These are phyloP conservation scores for Hymenoscyphus linearis DNA, from an alignment of 2,329 filamentous ascomycete species.

Conservation along the genomic window DNA sequence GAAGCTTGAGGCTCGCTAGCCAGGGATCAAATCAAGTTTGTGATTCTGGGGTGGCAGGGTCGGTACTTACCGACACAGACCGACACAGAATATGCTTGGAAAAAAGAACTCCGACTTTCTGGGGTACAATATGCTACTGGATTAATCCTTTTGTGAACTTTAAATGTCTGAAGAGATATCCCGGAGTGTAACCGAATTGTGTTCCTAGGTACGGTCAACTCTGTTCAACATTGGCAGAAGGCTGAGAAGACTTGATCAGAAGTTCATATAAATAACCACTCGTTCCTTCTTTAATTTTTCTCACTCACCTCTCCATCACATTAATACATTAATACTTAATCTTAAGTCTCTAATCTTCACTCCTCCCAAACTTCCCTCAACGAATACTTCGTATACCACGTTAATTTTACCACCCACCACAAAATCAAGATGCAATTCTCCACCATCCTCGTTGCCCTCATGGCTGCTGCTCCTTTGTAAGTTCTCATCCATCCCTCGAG, in stretches of 20 bases:
- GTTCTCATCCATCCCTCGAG: background rate
- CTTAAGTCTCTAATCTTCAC: background rate
- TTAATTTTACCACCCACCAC: too few relatives aligned
- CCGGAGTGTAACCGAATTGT: background rate
- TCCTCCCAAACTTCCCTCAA: background rate
- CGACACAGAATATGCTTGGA: background rate
- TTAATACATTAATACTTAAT: background rate
- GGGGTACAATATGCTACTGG: background rate
- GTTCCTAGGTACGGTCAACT: background rate
- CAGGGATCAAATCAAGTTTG: too few relatives aligned
- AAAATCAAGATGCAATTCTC: conserved; percentile 15
- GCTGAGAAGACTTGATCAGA: too few relatives aligned
- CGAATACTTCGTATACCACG: background rate
- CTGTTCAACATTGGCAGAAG: too few relatives aligned
- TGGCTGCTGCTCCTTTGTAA: conserved; percentile 8
- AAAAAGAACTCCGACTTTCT: background rate
- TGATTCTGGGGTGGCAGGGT: too few relatives aligned
- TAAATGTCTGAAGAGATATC: background rate
- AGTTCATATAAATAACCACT: too few relatives aligned
- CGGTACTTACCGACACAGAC: too few relatives aligned
- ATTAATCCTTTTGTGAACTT: background rate
- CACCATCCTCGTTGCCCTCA: conserved; percentile 3
- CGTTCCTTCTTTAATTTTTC: too few relatives aligned
- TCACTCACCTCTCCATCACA: too few relatives aligned
- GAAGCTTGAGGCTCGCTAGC: too few relatives aligned